Evolutionary conservation across 202 grass and related monocot species (phyloP).

Genomic region (Schoenoplectus triqueter): DNA sequence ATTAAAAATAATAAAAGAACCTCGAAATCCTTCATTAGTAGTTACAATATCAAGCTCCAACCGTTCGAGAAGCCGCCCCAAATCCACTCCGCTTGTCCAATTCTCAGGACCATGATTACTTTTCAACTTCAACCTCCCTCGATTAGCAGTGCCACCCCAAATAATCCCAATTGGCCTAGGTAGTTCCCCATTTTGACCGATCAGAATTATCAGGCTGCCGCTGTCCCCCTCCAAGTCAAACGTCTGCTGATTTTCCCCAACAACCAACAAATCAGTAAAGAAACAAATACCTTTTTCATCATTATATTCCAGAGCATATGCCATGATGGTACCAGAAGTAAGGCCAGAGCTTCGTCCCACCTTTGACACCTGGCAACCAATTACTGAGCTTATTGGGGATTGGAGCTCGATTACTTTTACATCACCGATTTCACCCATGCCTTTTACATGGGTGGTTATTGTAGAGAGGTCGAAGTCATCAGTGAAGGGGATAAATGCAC

Average conservation of each 20-base stretch:
- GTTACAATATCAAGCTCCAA: constrained; percentile 92
- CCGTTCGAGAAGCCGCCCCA: constrained; percentile 87
- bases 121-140: constrained; percentile 90
- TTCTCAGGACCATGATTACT: constrained; percentile 83
- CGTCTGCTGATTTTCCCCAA: constrained; percentile 88
- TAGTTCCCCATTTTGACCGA: constrained; percentile 62
- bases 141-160: constrained; percentile 94
- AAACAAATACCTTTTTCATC: constrained; percentile 98
- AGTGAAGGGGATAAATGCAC: constrained; percentile 92
- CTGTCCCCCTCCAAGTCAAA: constrained; percentile 98
- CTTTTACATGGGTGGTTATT: constrained; percentile 79
- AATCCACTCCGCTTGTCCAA: constrained; percentile 94
- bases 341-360: constrained; percentile 93
- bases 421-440: constrained; percentile 76
- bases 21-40: constrained; percentile 69
- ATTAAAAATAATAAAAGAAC: constrained; percentile 41
- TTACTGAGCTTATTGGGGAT: constrained; percentile 74
- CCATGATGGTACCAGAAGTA: constrained; percentile 87
- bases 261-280: constrained; percentile 93
- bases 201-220: constrained; percentile 89
- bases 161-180: constrained; percentile 92
- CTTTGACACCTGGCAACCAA: constrained; percentile 85
- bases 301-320: constrained; percentile 95
- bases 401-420: constrained; percentile 90
- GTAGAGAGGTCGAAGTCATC: constrained; percentile 83